Conservation (phyloP, 495 filamentous ascomycete genomes). For the Penicillium salamii region DNA sequence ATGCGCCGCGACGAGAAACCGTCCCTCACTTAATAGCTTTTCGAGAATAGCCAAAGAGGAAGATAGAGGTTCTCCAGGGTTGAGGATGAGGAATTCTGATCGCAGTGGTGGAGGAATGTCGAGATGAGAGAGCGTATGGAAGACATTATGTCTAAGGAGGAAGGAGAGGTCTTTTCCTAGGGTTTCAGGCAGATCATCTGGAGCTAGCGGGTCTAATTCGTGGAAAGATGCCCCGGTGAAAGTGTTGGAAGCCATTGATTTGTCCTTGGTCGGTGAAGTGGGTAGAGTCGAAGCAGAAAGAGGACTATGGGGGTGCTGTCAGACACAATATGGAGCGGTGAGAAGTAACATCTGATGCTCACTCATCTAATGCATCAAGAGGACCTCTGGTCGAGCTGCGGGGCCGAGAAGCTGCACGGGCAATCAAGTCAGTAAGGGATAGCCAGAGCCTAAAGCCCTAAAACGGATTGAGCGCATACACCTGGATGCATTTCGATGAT, state of each 20-base stretch:
- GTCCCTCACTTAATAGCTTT: conserved; percentile 69
- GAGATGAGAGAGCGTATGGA: conserved; percentile 69
- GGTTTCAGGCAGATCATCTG: conserved; percentile 33
- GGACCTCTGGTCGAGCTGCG: conserved; percentile 53
- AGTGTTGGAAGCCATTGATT: conserved; percentile 7
- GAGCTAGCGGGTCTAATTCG: conserved; percentile 33
- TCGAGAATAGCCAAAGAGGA: conserved; percentile 47
- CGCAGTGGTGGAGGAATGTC: conserved; percentile 65
- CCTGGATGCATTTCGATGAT: conserved; percentile 38
- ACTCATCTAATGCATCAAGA: conserved; percentile 49
- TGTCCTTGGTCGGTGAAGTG: conserved; percentile 11
- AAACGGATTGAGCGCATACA: conserved; percentile 26
- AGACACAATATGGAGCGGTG: conserved; percentile 11
- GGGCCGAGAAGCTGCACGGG: conserved; percentile 40
- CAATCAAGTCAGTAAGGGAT: conserved; percentile 15
- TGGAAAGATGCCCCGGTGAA: conserved; percentile 31
- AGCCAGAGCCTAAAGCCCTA: conserved; percentile 1
- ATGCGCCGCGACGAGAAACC: conserved; percentile 58
- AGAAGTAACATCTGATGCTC: conserved; percentile 12
- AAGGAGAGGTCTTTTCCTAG: conserved; percentile 71
- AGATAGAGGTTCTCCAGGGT: conserved; percentile 36
- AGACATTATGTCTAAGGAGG: conserved; percentile 74
- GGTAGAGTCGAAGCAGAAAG: conserved; percentile 14
- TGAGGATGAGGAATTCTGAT: conserved; percentile 37
- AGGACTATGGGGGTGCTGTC: conserved; percentile 25